Percentiles rank a stretch among this genome's conserved stretches.
phyloP scores from a whole-genome alignment of 352 stramenopile species.

The Phytophthora pluvialis region DNA sequence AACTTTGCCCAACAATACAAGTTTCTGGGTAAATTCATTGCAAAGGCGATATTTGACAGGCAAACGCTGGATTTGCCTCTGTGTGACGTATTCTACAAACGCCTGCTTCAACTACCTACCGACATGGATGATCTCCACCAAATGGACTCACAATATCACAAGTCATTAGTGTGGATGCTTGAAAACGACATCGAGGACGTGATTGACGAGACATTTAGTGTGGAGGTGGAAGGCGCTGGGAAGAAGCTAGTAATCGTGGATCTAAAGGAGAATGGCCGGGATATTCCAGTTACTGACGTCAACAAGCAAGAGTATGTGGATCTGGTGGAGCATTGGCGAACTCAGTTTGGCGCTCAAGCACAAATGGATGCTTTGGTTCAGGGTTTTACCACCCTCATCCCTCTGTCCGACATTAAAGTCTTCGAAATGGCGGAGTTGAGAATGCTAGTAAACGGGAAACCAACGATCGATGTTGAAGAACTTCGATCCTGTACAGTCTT shows the following conservation, averaged over 20 bases:
- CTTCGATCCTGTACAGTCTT: constrained; percentile 81
- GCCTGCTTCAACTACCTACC: constrained; percentile 54
- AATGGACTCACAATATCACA: constrained; percentile 84
- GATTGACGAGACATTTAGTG: constrained; percentile 89
- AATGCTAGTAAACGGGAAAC: constrained; percentile 62
- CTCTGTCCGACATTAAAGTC: constrained; percentile 41
- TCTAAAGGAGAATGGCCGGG: constrained; percentile 67
- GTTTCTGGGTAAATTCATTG: constrained; percentile 82
- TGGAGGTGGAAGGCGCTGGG: constrained; percentile 46
- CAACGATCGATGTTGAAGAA: constrained; percentile 86
- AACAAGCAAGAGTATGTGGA: constrained; percentile 85
- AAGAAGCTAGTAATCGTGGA: constrained; percentile 45
- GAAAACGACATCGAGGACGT: constrained; percentile 81
- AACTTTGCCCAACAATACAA: constrained; percentile 55
- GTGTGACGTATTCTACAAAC: constrained; percentile 78
- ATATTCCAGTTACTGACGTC: constrained; percentile 70
- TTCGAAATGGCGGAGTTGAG: constrained; percentile 57
- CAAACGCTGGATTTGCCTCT: constrained; percentile 84
- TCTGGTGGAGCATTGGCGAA: constrained; percentile 68
- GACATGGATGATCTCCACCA: constrained; percentile 67
- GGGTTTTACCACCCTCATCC: constrained; percentile 63
- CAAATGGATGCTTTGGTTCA: constrained; percentile 67
- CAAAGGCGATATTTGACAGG: constrained; percentile 88
- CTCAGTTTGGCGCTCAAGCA: constrained; percentile 52
- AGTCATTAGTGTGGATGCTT: constrained; percentile 88